Evolutionary conservation across 129 eudicot species (phyloP).

Genomic region (Artemisia argyi): DNA sequence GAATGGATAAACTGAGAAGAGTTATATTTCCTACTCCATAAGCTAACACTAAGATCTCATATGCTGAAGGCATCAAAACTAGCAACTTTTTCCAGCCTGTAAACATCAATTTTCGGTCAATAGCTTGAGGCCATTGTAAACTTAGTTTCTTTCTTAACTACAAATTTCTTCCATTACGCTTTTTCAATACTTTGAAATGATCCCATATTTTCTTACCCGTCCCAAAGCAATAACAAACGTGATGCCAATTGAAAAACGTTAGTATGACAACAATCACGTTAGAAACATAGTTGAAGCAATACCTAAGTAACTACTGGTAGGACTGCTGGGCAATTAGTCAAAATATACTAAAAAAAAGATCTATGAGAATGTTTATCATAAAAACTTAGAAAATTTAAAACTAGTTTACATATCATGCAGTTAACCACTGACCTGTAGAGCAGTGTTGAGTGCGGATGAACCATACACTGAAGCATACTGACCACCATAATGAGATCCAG

Average conservation of each 20-base stretch:
- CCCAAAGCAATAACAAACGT: background rate
- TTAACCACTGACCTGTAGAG: slow-evolving; percentile 44
- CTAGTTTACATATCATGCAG: too few relatives aligned
- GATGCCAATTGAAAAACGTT: background rate
- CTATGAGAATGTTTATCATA: too few relatives aligned
- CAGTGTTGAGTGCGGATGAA: slow-evolving; percentile 54
- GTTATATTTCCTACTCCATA: too few relatives aligned
- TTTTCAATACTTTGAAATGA: background rate
- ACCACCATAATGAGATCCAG: slow-evolving; percentile 69
- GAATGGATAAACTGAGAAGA: background rate
- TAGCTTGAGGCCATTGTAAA: slow-evolving; percentile 5
- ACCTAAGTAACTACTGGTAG: too few relatives aligned
- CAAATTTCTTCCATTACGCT: background rate
- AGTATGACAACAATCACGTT: background rate
- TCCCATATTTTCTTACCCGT: background rate
- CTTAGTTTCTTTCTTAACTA: background rate
- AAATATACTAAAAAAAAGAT: too few relatives aligned
- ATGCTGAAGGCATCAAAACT: too few relatives aligned
- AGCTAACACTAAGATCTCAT: too few relatives aligned
- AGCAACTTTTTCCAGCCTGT: background rate
- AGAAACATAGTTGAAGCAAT: too few relatives aligned
- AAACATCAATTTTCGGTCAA: background rate
- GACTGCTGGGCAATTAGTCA: too few relatives aligned
- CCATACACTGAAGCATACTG: slow-evolving; percentile 73
- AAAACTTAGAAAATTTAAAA: too few relatives aligned